Base-by-base conservation (phyloP, 257 asterid species). In the Misopates orontium region DNA sequence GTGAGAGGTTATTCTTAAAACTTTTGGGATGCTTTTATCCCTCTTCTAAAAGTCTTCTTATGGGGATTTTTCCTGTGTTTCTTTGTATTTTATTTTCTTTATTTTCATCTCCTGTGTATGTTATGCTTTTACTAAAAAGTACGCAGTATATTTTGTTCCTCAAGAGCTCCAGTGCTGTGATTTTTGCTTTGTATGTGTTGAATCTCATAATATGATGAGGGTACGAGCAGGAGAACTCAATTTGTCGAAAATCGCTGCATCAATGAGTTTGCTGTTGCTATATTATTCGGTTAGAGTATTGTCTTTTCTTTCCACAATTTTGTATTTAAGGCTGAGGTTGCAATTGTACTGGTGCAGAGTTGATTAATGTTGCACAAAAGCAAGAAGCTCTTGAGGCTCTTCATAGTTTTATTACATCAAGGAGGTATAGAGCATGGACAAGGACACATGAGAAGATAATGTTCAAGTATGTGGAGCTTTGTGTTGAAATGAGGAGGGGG, bases 401-500 rank as follows among this genome's bases (percentile, higher is more conserved):
- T 75, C 98, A 91, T 56, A 78, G 90, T 73, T 85, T 89, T 69
- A 89, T 91, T 56, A 89, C 95, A 72, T 82, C 96, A 44, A 85
- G 96, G 82, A 87, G 96, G 82, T 81, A 89, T 55, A 78, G 97
- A 68, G 97, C 98, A 56, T 92, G 98, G 98, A 91, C 94, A 62
- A 89, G 82, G 76, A 80, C 97, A 2, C 97, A 84, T 17, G 98
- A 92, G 77, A 84, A 75, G 62, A 92, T 92, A 61, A 74, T 92
- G 97, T 89, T 87, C 68, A 92, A 92, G 79, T 92, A 89, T 75
- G 95, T 92, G 42, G 98, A 92, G 77, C 79, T 92, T n/a, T 92
- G 98, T 73, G 98, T 92, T 59, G 98, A 92, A 69, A 89, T 89
- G 98, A 84, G 96, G 74, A 83, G 95, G 84, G 98, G 98, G 60